Evolutionary conservation across 441 rosid genomes (phyloP).

Genomic region (Pelargonium australe): DNA sequence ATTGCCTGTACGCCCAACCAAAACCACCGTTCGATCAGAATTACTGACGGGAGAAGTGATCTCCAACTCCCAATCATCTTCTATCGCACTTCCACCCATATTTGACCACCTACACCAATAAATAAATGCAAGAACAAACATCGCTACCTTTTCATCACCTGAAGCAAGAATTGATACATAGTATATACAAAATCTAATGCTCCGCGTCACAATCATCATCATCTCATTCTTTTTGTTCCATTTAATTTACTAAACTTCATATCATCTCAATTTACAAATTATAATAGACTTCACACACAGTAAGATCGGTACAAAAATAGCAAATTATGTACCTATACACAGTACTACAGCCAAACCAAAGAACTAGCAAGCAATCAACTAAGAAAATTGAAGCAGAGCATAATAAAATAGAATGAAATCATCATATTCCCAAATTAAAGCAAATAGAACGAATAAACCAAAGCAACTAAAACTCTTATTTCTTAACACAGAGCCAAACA

Average conservation of each 20-base stretch:
- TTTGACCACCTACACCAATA: not conserved
- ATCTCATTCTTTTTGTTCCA: not conserved
- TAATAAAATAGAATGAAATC: not conserved
- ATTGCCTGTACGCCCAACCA: constrained; percentile 87
- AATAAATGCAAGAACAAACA: not conserved
- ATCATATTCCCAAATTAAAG: not conserved
- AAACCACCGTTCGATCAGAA: constrained; percentile 46
- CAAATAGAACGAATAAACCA: not conserved
- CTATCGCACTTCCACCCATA: constrained; percentile 73
- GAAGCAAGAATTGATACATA: not conserved
- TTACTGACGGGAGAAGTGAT: constrained; percentile 30
- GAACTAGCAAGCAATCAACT: not conserved
- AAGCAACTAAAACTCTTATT: not conserved
- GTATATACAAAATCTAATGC: not conserved
- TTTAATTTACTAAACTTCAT: not conserved
- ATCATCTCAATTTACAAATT: not conserved
- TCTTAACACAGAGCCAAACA: no score
- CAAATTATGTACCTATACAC: not conserved
- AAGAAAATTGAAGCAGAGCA: not conserved
- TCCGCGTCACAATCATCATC: not conserved
- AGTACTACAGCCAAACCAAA: no score
- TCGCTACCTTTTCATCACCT: not conserved
- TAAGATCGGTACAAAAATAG: not conserved
- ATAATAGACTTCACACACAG: no score
- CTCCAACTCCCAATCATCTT: constrained; percentile 66